phyloP scores from a whole-genome alignment of 2,329 filamentous ascomycete genomes.

The Fusarium pseudoanthophilum region DNA sequence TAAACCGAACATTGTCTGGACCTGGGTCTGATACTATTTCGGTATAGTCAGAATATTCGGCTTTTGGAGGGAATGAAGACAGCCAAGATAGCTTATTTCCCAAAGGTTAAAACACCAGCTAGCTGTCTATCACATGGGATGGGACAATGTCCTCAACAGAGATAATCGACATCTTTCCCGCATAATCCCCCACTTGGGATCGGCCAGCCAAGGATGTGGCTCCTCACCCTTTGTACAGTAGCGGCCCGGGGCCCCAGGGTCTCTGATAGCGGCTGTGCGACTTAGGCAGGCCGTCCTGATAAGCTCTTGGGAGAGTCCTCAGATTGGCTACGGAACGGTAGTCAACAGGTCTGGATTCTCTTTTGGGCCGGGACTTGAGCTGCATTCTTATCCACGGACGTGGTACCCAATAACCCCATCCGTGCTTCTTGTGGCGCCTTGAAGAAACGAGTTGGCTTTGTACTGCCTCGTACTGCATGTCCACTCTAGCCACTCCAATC shows the following conservation, averaged over 20 bases:
- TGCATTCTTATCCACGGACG: constrained; percentile 11
- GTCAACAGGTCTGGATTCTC: constrained; percentile 8
- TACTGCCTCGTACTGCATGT: neutral
- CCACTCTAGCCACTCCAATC: neutral
- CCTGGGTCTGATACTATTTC: constrained; percentile 14
- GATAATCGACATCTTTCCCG: neutral
- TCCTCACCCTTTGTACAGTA: constrained; percentile 13
- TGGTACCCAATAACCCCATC: constrained; percentile 25
- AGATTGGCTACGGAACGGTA: constrained; percentile 23
- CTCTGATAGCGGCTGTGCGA: constrained; percentile 23
- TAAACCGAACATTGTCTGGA: constrained; percentile 19
- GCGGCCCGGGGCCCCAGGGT: constrained; percentile 25
- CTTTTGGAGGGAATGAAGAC: constrained; percentile 9
- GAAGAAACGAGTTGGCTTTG: neutral
- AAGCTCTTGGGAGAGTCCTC: constrained; percentile 19
- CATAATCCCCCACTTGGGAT: constrained; percentile 25
- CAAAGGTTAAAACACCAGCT: neutral
- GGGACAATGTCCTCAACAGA: neutral
- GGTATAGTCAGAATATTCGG: constrained; percentile 15
- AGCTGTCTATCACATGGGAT: constrained; percentile 4
- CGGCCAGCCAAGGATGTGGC: constrained; percentile 28
- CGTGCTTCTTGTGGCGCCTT: constrained; percentile 17
- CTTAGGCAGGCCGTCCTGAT: constrained; percentile 21
- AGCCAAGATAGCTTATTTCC: neutral
- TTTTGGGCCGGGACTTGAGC: constrained; percentile 5